These are phyloP conservation scores for Austropuccinia psidii DNA, from an alignment of 1,284 basidiomycete species.

Conservation along the genomic window DNA sequence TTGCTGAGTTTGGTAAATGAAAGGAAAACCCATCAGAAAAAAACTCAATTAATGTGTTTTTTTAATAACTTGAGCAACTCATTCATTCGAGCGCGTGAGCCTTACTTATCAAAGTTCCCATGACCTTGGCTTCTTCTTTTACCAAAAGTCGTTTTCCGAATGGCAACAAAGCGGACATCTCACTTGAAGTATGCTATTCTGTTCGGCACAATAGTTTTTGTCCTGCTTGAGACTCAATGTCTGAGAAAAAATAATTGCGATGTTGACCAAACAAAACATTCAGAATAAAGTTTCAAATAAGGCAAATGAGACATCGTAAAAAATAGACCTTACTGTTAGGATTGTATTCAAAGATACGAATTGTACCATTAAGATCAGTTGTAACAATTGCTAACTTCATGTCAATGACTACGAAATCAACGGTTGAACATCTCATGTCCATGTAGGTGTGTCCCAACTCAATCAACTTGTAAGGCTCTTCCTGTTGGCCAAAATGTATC, in stretches of 20 bases:
- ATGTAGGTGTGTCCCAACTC: constrained; percentile 68
- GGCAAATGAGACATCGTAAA: not conserved
- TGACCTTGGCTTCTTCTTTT: constrained; percentile 31
- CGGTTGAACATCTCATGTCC: constrained; percentile 54
- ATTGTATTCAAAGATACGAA: constrained; percentile 79
- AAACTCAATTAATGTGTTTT: too few species aligned
- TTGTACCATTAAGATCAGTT: constrained; percentile 69
- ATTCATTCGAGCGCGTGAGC: too few species aligned
- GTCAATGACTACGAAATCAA: constrained; percentile 75
- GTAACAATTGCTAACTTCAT: constrained; percentile 70
- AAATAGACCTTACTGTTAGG: constrained; percentile 53
- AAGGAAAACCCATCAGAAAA: not conserved
- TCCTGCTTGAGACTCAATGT: constrained; percentile 76
- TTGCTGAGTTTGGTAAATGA: not conserved
- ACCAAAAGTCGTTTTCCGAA: constrained; percentile 18
- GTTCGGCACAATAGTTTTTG: constrained; percentile 68
- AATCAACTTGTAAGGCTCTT: constrained; percentile 88
- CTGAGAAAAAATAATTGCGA: constrained; percentile 51
- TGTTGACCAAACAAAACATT: not conserved
- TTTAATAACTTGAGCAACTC: too few species aligned
- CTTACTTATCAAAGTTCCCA: constrained; percentile 32
- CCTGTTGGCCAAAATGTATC: constrained; percentile 54
- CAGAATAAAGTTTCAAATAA: not conserved
- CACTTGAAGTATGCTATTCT: constrained; percentile 60
- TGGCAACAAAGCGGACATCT: constrained; percentile 19